phyloP scores from a whole-genome alignment of 225 moss, liverwort and hornwort species.

The Pseudoscleropodium purum region DNA sequence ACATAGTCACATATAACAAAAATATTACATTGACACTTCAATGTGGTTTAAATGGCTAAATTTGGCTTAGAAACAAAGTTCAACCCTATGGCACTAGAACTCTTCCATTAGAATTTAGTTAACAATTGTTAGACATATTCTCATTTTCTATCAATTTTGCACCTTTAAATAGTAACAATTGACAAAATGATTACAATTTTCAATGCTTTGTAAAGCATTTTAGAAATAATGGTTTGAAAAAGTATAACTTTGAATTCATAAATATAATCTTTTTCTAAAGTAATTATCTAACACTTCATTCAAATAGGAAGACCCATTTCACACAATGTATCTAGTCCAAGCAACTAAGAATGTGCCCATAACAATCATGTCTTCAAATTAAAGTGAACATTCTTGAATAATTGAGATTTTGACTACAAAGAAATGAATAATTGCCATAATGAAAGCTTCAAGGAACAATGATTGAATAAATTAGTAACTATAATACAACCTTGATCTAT shows the following conservation, averaged over 20 bases:
- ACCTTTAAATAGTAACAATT: neutral
- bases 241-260: rapidly evolving
- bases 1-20: neutral
- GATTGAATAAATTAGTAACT: neutral
- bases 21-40: neutral
- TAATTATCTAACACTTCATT: neutral
- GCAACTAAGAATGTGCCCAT: neutral
- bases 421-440: neutral
- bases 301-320: neutral
- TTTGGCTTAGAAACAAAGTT: neutral
- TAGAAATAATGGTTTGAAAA: neutral
- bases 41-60: neutral
- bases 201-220: neutral
- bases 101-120: neutral
- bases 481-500: neutral
- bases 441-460: neutral
- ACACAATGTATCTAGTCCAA: neutral
- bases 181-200: neutral
- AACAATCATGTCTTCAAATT: neutral
- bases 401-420: neutral
- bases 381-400: neutral
- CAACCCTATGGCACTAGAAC: rapidly evolving
- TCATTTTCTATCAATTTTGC: neutral
- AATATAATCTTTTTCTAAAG: neutral
- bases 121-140: neutral